Base-by-base conservation (phyloP, 2,329 filamentous ascomycete species). In the Botrytis pseudocinerea region DNA sequence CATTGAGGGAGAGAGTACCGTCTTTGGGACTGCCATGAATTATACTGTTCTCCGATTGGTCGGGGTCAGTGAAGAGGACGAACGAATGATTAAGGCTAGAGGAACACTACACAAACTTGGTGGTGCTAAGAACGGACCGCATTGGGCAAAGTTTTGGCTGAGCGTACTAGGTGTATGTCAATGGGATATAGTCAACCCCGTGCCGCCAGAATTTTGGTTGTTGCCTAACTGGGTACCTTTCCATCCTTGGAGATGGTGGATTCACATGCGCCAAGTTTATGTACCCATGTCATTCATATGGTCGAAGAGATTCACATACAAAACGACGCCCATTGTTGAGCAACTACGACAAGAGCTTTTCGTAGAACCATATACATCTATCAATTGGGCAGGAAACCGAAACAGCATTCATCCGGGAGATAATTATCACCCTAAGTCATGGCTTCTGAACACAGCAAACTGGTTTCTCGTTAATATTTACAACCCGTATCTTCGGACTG, bases 71-170 rank as follows among this genome's bases (percentile, higher is more conserved):
- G 88, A 94, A 4, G 94, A 98, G 76, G 92, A 98, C 69, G 90
- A 93, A 22, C 85, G 92, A 60, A 93, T 98, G 91, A 87, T 93
- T 70, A 96, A 93, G 82, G 96, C 96, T 2, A 89, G 97, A 75
- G 91, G 87, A 1, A 92, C 91, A 32, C 84, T 99, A 46, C 94
- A 98, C 83, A 91, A 91, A 80, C 86, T 98, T 59, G 96, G 96
- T 18, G 95, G 96, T 42, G 94, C 94, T 1, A 85, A 93, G 22
- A 90, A 94, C 78, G 90, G 89, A 1, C 97, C 96, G 35, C 96
- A 98, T 81, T 99, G 96, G 96, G 90, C 90, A n/a, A 99, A 99
- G 81, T 97, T 97, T 82, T 98, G 95, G 94, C 87, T 99, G 64
- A 92, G 92, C 57, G 87, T 97, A 4, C 83, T 99, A 74, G 94